Conservation (phyloP, 805 yeast genomes). For the Saccharomycopsis schoenii region DNA sequence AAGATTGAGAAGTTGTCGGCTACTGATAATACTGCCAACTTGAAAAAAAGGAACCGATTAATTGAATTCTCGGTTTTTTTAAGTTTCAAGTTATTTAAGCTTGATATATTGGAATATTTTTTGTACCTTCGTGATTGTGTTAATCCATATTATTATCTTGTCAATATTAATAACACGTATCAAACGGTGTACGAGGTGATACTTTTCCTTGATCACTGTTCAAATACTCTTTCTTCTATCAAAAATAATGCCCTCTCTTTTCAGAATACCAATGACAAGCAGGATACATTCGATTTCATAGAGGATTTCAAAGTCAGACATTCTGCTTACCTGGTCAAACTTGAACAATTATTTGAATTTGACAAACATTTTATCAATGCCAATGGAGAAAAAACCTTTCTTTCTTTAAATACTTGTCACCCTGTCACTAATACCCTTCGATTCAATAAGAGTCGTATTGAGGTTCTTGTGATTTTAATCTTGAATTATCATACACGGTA, state of each 20-base stretch:
- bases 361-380: not conserved
- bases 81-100: constrained; percentile 16
- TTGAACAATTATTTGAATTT: not conserved
- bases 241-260: not conserved
- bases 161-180: constrained; percentile 14
- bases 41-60: not conserved
- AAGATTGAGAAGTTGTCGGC: constrained; percentile 3
- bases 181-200: constrained; percentile 6
- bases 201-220: constrained; percentile 15
- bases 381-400: not conserved
- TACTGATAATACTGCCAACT: not conserved
- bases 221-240: constrained; percentile 1
- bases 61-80: constrained; percentile 16
- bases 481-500: constrained; percentile 15
- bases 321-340: not conserved
- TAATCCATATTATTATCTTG: not conserved
- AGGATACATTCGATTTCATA: not conserved
- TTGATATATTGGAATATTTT: constrained; percentile 16
- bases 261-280: not conserved
- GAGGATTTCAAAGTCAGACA: not conserved
- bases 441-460: not conserved
- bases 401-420: not conserved
- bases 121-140: constrained; percentile 13
- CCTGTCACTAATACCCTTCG: not conserved
- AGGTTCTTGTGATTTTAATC: constrained; percentile 1